Percentiles rank a stretch among this genome's conserved stretches.
Conservation (phyloP, 2,329 filamentous ascomycete species). For the Chaetomiaceae sp. region DNA sequence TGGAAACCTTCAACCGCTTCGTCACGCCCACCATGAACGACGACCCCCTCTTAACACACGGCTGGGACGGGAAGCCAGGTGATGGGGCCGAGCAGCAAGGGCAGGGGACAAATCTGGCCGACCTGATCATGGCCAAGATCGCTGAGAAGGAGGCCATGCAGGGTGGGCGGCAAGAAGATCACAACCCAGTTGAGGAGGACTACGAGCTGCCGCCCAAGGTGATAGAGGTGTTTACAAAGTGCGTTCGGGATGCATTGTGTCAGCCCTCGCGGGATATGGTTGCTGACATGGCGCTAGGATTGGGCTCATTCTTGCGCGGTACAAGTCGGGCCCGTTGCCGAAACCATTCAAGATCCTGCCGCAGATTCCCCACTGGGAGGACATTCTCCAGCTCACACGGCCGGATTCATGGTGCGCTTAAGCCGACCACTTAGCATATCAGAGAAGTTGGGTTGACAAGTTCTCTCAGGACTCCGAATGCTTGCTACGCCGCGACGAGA, state of each 20-base stretch:
- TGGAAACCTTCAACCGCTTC: constrained; percentile 89
- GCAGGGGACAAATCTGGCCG: constrained; percentile 74
- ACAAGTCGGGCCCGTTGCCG: constrained; percentile 92
- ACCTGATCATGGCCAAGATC: constrained; percentile 92
- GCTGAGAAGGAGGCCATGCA: constrained; percentile 72
- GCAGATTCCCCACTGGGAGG: constrained; percentile 86
- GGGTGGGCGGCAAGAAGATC: constrained; percentile 15
- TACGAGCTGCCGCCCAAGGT: constrained; percentile 87
- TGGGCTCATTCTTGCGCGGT: constrained; percentile 81
- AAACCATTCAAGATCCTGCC: constrained; percentile 98
- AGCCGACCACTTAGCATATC: not conserved
- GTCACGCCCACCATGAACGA: constrained; percentile 67
- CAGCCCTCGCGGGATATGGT: constrained; percentile 9
- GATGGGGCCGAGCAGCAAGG: constrained; percentile 42
- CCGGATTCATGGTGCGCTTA: constrained; percentile 21
- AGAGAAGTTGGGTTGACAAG: not conserved
- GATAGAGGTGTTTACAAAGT: constrained; percentile 90
- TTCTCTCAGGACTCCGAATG: constrained; percentile 59
- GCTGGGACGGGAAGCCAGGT: constrained; percentile 44
- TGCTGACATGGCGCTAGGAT: constrained; percentile 49
- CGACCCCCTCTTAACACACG: constrained; percentile 67
- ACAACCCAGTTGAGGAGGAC: constrained; percentile 62
- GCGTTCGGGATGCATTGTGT: constrained; percentile 28
- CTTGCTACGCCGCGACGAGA: constrained; percentile 73
- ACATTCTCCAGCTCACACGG: constrained; percentile 25